A percentile compares a stretch with the other conserved stretches of the same genome.
Conservation (phyloP, 345 rosid genomes). For the Theobroma cacao region DNA sequence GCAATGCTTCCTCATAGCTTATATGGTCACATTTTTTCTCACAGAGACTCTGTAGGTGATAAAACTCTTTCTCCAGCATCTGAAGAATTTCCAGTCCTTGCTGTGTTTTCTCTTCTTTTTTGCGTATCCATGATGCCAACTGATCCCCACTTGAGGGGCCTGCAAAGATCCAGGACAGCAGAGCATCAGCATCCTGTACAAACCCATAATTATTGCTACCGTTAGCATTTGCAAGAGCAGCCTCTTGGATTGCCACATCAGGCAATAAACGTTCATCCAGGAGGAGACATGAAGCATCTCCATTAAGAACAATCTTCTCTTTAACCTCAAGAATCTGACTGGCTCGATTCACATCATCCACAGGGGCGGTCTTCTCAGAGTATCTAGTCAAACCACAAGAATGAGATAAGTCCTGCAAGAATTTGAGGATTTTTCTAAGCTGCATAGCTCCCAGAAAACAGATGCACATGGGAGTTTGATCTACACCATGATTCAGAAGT, state of each 20-base stretch:
- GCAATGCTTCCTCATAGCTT: slow-evolving; percentile 84
- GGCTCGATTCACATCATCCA: slow-evolving; percentile 44
- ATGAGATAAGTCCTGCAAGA: slow-evolving; percentile 80
- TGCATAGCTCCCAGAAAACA: slow-evolving; percentile 81
- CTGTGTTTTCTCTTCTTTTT: slow-evolving; percentile 65
- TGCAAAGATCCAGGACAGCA: slow-evolving; percentile 86
- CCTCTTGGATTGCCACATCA: slow-evolving; percentile 28
- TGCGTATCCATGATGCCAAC: slow-evolving; percentile 59
- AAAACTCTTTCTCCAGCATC: slow-evolving; percentile 76
- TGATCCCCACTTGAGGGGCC: slow-evolving; percentile 72
- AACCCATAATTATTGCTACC: slow-evolving; percentile 29
- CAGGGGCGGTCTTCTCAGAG: slow-evolving; percentile 51
- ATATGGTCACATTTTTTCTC: slow-evolving; percentile 79
- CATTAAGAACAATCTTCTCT: slow-evolving; percentile 64
- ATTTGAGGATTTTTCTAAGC: slow-evolving; percentile 77
- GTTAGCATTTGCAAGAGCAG: slow-evolving; percentile 29
- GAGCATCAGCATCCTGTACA: slow-evolving; percentile 41
- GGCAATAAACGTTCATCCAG: slow-evolving; percentile 56
- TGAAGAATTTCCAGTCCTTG: slow-evolving; percentile 77
- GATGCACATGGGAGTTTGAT: slow-evolving; percentile 68
- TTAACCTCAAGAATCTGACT: slow-evolving; percentile 37
- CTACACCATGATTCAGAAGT: slow-evolving; percentile 58
- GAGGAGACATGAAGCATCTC: slow-evolving; percentile 54
- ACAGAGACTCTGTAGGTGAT: slow-evolving; percentile 71
- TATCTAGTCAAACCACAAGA: slow-evolving; percentile 70